Evolutionary conservation across 306 rosid species (phyloP).

Genomic region (Acacia crassicarpa): DNA sequence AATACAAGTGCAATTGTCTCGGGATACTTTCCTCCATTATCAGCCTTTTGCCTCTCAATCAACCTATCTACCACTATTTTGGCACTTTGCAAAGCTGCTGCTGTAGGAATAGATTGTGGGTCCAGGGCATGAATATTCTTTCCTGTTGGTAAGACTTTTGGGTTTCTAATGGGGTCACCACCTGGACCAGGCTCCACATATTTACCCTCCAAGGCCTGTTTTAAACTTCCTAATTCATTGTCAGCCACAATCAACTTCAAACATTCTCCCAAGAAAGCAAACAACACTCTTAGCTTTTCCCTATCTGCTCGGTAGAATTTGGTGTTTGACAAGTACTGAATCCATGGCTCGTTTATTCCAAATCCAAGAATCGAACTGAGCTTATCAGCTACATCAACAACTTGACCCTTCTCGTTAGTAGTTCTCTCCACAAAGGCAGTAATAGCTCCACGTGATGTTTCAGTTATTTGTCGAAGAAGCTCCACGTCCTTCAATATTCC

Average conservation of each 20-base stretch:
- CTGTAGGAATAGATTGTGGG: conserved; percentile 91
- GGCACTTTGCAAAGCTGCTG: conserved; percentile 89
- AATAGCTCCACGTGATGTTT: conserved; percentile 81
- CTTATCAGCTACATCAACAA: conserved; percentile 73
- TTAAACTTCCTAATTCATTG: conserved; percentile 91
- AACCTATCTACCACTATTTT: conserved; percentile 51
- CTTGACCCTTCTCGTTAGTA: conserved; percentile 90
- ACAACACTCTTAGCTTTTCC: conserved; percentile 70
- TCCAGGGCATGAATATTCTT: conserved; percentile 96
- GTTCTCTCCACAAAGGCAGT: conserved; percentile 80
- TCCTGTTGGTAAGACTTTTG: conserved; percentile 91
- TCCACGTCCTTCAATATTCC: conserved; percentile 93
- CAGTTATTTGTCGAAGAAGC: conserved; percentile 90
- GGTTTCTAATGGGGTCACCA: conserved; percentile 95
- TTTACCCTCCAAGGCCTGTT: conserved; percentile 97
- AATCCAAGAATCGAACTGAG: conserved; percentile 81
- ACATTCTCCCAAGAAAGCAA: conserved; percentile 79
- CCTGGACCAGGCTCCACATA: conserved; percentile 98
- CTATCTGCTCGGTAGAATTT: conserved; percentile 90
- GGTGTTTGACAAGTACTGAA: conserved; percentile 80
- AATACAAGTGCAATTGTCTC: conserved; percentile 94
- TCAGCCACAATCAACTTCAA: conserved; percentile 85
- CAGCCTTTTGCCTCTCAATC: conserved; percentile 49
- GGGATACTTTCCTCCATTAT: conserved; percentile 63
- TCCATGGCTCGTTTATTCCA: conserved; percentile 92